Percentiles rank a stretch among this genome's conserved stretches.
Evolutionary conservation across 495 filamentous ascomycete genomes (phyloP).

Genomic region (Tuber melanosporum): DNA sequence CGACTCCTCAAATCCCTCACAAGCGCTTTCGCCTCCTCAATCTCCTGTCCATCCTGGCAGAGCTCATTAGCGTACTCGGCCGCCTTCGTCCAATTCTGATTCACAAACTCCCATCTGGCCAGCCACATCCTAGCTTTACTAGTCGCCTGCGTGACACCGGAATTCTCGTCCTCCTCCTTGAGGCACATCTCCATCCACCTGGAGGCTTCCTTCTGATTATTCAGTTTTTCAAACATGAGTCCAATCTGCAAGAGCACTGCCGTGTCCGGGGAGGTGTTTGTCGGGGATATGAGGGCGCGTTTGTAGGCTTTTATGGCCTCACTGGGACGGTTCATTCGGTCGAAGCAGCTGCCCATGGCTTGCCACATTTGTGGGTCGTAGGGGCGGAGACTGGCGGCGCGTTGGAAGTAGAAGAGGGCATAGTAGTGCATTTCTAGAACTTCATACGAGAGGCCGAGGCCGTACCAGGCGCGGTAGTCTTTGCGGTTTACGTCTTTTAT

Average conservation of each 20-base stretch:
- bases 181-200: slow-evolving; percentile 92
- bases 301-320: slow-evolving; percentile 94
- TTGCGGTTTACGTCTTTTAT: slow-evolving; percentile 75
- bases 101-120: slow-evolving; percentile 68
- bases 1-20: slow-evolving; percentile 81
- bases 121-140: slow-evolving; percentile 93
- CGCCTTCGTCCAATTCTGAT: slow-evolving; percentile 65
- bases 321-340: slow-evolving; percentile 70
- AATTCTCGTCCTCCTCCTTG: slow-evolving; percentile 74
- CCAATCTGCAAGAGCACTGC: slow-evolving; percentile 87
- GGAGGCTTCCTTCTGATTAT: slow-evolving; percentile 68
- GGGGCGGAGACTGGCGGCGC: slow-evolving; percentile 78
- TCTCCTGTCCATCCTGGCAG: slow-evolving; percentile 92
- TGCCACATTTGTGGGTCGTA: slow-evolving; percentile 99
- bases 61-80: slow-evolving; percentile 80
- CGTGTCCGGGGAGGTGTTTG: slow-evolving; percentile 65
- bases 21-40: slow-evolving; percentile 95
- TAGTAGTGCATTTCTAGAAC: slow-evolving; percentile 97
- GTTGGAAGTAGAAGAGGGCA: slow-evolving; percentile 94
- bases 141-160: slow-evolving; percentile 78
- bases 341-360: slow-evolving; percentile 83
- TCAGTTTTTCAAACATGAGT: slow-evolving; percentile 72
- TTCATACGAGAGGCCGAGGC: slow-evolving; percentile 93
- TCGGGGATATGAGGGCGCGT: slow-evolving; percentile 74
- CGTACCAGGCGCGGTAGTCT: slow-evolving; percentile 98